Evolutionary conservation across 2,329 filamentous ascomycete species (phyloP), one percentile per base, ranked within the genome.

Genomic region (Venturia nashicola): DNA sequence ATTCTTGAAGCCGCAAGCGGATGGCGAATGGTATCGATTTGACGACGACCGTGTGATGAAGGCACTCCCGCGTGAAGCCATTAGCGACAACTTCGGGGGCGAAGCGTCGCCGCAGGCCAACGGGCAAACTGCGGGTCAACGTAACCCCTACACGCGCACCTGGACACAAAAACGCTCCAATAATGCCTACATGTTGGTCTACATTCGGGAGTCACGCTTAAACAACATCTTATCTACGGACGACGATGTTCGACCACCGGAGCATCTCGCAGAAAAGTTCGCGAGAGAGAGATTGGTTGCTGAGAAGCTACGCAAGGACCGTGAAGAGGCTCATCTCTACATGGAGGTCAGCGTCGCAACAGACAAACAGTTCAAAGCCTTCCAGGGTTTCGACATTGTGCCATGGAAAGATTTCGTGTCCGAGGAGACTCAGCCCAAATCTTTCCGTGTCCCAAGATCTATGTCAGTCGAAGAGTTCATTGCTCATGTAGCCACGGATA

Each of bases 171-270:
- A 88, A 70, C 79, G 85, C 59, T 87, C 84, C 2, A 88, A 87
- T 82, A 99, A 92, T 74, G 95, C 94, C 5, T 99, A 99, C 80
- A 99, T 99, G 94, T 77, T 99, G 80, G 95, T 99, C 1, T 99
- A 99, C 72, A 91, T 99, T 68, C 87, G 94, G 57, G 90, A 96
- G 73, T 89, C 87, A 61, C 85, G 87, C 64, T 76, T 96, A n/a
- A 89, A 96, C 71, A 82, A 89, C 68, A 87, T 97, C 59, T 81
- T 99, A 62, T 84, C 87, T 51, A 84, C 86, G 0, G 88, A 94
- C 44, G 82, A 83, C n/a, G 82, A 88, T 67, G 83, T 88, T 2
- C 88, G 96, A 70, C 90, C 91, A 18, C 95, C 94, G 2, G 73
- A 65, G 43, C 57, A 65, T 57, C 63, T 65, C 16, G 63, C 63